Base-by-base conservation (phyloP, 148 eudicot genomes). In the Nepenthes mirabilis region DNA sequence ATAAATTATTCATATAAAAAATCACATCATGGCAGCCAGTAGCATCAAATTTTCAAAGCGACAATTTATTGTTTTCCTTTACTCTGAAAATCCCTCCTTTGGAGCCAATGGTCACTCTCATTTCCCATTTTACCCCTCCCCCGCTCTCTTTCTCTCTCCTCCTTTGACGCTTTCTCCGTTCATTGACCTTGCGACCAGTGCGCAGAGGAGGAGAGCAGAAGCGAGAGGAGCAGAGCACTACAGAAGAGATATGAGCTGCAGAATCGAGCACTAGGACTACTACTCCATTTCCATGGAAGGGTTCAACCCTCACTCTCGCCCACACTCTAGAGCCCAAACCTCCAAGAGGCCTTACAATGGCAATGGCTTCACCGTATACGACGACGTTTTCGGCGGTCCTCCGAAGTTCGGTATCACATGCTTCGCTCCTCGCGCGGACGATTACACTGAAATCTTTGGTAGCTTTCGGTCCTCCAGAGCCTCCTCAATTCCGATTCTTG, bases 371-470 rank as follows among this genome's bases (percentile, higher is more conserved):
- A 66, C 79, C 58, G 71, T 79, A 0, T 91, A 91, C 85, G 94
- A 91, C 73, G 97, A 83, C 74, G 90, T 88, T 54, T 88, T 91
- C 68, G 82, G 85, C 23, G 88, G 83, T 11, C 78, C 80, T 35
- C 88, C 86, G 1, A 81, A 68, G 68, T 79, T 69, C 55, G 72
- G 84, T 12, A 62, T 70, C 14, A 68, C 81, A 32, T 56, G 87
- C 5, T 71, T 88, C 47, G 84, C 96, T 34, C 96, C 98, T 7
- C 80, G 95, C 9, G 65, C 76, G n/a, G 85, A 85, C 40, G 96
- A 91, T 71, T 91, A 91, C 69, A 56, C 77, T 37, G 98, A 91
- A 82, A 86, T 91, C 65, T 91, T 91, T 62, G 77, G 86, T 33
- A 74, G 78, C 34, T 85, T 83, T 57, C 84, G 76, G 68, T 65